phyloP scores from a whole-genome alignment of 2,329 filamentous ascomycete genomes.

The Fusarium zealandicum region DNA sequence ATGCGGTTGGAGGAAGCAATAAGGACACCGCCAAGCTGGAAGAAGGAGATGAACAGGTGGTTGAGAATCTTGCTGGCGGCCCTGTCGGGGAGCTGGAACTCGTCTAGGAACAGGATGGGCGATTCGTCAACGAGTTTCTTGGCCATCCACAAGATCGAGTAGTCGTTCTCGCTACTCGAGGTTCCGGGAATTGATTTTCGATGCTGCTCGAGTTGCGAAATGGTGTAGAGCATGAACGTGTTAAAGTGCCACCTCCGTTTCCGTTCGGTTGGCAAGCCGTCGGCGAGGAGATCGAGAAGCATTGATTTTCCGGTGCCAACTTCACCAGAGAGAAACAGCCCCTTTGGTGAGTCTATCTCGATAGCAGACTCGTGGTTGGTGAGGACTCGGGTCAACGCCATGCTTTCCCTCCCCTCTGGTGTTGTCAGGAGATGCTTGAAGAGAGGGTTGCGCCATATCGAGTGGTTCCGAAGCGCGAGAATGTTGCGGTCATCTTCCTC shows the following conservation, averaged over 20 bases:
- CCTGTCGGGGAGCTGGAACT: slow-evolving; percentile 83
- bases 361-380: slow-evolving; percentile 76
- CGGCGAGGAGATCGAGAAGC: slow-evolving; percentile 83
- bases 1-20: slow-evolving; percentile 84
- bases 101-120: slow-evolving; percentile 81
- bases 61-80: slow-evolving; percentile 81
- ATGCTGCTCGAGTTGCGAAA: slow-evolving; percentile 74
- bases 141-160: slow-evolving; percentile 76
- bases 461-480: slow-evolving; percentile 61
- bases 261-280: slow-evolving; percentile 74
- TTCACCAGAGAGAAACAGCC: slow-evolving; percentile 79
- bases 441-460: slow-evolving; percentile 65
- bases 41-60: slow-evolving; percentile 80
- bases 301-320: slow-evolving; percentile 86
- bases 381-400: slow-evolving; percentile 73
- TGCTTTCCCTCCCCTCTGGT: slow-evolving; percentile 61
- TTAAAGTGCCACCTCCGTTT: slow-evolving; percentile 85
- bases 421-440: slow-evolving; percentile 66
- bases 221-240: slow-evolving; percentile 82
- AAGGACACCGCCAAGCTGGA: slow-evolving; percentile 81
- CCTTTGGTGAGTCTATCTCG: slow-evolving; percentile 73
- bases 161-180: slow-evolving; percentile 50
- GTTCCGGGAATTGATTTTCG: slow-evolving; percentile 50
- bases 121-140: slow-evolving; percentile 77
- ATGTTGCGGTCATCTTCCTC: slow-evolving; percentile 43